Conservation (phyloP, 2,329 filamentous ascomycete genomes). For the Stemphylium lycopersici region DNA sequence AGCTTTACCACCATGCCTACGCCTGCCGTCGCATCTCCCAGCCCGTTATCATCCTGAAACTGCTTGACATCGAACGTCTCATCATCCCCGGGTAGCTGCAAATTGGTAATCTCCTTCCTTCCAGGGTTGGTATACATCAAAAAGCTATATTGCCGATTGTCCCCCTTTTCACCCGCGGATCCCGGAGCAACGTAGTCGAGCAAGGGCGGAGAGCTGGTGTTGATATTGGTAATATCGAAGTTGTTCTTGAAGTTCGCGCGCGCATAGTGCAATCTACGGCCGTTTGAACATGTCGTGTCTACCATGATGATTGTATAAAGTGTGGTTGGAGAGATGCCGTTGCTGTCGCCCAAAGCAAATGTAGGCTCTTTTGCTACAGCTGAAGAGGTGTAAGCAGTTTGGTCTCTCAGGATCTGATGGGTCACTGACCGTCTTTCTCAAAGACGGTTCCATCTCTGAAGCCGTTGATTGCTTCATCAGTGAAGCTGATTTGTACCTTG, state of each 20-base stretch:
- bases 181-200: conserved; percentile 42
- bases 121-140: conserved; percentile 41
- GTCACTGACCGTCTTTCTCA: conserved; percentile 28
- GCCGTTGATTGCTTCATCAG: conserved; percentile 31
- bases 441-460: conserved; percentile 39
- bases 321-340: conserved; percentile 33
- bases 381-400: conserved; percentile 16
- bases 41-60: conserved; percentile 40
- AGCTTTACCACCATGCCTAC: conserved; percentile 44
- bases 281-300: conserved; percentile 40
- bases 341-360: conserved; percentile 45
- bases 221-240: conserved; percentile 35
- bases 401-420: not conserved
- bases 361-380: conserved; percentile 37
- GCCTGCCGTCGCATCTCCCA: conserved; percentile 36
- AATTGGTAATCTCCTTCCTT: conserved; percentile 22
- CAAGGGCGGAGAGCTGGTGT: conserved; percentile 19
- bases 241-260: conserved; percentile 41
- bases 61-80: conserved; percentile 35
- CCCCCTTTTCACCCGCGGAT: conserved; percentile 38
- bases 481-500: conserved; percentile 41
- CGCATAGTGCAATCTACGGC: conserved; percentile 39
- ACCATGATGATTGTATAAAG: conserved; percentile 42
- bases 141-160: conserved; percentile 41
- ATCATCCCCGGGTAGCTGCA: conserved; percentile 35